Evolutionary conservation across 2,329 filamentous ascomycete species (phyloP).

Genomic region (Pseudopithomyces maydicus): DNA sequence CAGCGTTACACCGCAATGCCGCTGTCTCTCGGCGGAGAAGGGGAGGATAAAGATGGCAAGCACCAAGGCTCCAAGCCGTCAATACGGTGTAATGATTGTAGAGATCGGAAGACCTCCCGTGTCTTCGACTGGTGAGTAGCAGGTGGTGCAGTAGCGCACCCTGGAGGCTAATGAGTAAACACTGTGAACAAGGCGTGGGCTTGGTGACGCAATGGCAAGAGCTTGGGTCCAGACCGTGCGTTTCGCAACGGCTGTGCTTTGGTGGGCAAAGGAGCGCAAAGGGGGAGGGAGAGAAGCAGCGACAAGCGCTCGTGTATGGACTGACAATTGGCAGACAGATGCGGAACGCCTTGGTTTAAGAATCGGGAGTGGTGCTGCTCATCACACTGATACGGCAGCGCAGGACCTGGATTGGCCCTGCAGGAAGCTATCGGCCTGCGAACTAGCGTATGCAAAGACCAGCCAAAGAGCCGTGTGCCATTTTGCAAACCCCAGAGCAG

Average conservation of each 20-base stretch:
- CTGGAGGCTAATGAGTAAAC: neutral
- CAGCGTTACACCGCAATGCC: constrained; percentile 15
- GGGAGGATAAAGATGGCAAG: no score
- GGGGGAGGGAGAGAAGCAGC: neutral
- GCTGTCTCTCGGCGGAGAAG: neutral
- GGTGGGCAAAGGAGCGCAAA: neutral
- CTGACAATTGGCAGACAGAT: neutral
- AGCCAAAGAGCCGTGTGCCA: neutral
- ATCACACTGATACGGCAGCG: neutral
- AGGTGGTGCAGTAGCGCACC: neutral
- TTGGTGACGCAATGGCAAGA: neutral
- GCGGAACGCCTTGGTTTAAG: neutral
- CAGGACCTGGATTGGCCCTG: neutral
- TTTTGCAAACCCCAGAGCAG: neutral
- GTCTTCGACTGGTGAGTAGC: neutral
- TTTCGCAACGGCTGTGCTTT: neutral
- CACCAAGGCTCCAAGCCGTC: no score
- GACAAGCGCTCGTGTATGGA: neutral
- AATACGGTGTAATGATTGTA: neutral
- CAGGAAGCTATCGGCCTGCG: neutral
- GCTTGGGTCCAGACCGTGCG: neutral
- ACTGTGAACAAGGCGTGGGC: neutral
- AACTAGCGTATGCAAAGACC: neutral
- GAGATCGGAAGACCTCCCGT: neutral
- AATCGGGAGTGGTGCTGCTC: neutral